Evolutionary conservation across 1,284 basidiomycete species (phyloP).

Genomic region (Trametes versicolor): DNA sequence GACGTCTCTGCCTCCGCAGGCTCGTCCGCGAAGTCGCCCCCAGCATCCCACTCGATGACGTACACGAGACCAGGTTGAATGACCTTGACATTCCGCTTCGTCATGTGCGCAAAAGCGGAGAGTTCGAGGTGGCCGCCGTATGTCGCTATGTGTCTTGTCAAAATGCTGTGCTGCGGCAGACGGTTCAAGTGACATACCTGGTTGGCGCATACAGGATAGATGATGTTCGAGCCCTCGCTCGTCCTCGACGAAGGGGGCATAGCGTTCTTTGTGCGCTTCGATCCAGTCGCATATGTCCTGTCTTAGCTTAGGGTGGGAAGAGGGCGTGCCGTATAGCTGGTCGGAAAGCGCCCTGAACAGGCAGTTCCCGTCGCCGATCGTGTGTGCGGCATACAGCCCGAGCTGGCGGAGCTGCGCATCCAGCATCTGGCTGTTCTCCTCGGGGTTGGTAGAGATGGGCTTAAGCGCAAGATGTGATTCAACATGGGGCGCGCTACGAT

Average conservation of each 20-base stretch:
- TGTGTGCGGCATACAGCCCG: constrained; percentile 82
- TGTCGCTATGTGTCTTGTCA: constrained; percentile 60
- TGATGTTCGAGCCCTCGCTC: constrained; percentile 80
- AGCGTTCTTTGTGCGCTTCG: constrained; percentile 71
- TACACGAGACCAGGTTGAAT: constrained; percentile 90
- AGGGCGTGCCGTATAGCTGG: constrained; percentile 83
- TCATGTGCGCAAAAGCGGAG: constrained; percentile 88
- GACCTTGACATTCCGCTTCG: constrained; percentile 85
- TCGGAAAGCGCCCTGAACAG: constrained; percentile 86
- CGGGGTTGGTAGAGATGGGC: constrained; percentile 58
- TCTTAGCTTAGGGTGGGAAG: constrained; percentile 75
- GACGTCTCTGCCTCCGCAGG: constrained; percentile 31
- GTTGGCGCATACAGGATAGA: constrained; percentile 79
- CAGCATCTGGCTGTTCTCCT: constrained; percentile 70
- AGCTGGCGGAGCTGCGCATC: constrained; percentile 74
- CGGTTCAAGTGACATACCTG: constrained; percentile 58
- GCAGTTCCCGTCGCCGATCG: constrained; percentile 89
- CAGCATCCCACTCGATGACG: constrained; percentile 79
- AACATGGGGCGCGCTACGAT: constrained; percentile 32
- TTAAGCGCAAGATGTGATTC: constrained; percentile 52
- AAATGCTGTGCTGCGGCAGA: constrained; percentile 15
- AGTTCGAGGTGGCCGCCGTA: constrained; percentile 94
- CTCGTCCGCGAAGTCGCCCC: constrained; percentile 50
- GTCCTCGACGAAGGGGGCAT: constrained; percentile 91
- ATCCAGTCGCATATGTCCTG: constrained; percentile 88